Conservation (phyloP, 2,329 filamentous ascomycete genomes). For the Fusarium heterosporum region DNA sequence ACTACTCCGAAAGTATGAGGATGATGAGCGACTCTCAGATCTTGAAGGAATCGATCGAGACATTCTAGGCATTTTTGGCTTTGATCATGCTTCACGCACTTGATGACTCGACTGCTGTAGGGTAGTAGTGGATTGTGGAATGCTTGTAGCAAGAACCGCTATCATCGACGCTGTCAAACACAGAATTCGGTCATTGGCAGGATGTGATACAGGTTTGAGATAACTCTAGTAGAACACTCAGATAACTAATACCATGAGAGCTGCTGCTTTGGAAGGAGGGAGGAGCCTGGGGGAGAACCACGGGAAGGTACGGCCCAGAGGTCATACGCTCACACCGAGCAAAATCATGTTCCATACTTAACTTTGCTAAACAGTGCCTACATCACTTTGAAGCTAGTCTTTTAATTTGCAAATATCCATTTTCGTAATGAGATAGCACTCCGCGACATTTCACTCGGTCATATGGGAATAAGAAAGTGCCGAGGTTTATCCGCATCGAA, state of each 20-base stretch:
- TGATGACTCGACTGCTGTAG: neutral
- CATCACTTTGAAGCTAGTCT: too few relatives aligned
- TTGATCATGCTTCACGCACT: neutral
- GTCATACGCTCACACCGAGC: too few relatives aligned
- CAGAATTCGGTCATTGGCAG: too few relatives aligned
- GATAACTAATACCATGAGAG: too few relatives aligned
- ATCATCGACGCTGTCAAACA: neutral
- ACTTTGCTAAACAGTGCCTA: too few relatives aligned
- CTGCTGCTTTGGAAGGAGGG: too few relatives aligned
- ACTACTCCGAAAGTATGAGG: constrained; percentile 43
- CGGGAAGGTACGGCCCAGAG: too few relatives aligned
- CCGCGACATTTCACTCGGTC: neutral
- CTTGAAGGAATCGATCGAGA: constrained; percentile 16
- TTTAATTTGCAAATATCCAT: too few relatives aligned
- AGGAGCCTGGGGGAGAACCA: too few relatives aligned
- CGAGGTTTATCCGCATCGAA: constrained; percentile 44
- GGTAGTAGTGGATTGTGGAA: neutral
- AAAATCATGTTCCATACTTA: too few relatives aligned
- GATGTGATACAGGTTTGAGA: rapidly evolving
- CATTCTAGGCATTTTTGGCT: constrained; percentile 1
- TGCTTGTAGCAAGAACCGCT: neutral
- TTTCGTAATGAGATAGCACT: too few relatives aligned
- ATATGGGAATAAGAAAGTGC: constrained; percentile 6
- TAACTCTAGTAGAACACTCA: too few relatives aligned
- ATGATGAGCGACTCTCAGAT: constrained; percentile 28